phyloP scores from a whole-genome alignment of 345 rosid genomes.

The Erysimum cheiranthoides region DNA sequence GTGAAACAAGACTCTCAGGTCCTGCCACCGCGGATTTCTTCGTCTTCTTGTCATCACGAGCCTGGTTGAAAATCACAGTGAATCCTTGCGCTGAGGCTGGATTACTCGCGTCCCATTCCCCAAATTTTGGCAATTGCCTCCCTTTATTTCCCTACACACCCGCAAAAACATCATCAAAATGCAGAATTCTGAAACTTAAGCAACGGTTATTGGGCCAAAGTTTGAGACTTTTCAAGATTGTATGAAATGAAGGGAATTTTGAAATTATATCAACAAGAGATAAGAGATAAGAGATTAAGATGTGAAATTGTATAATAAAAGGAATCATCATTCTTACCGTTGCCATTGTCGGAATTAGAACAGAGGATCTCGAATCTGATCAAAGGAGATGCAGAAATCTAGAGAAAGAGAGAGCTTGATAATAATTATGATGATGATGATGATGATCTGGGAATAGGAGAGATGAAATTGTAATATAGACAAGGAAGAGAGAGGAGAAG shows the following conservation, averaged over 20 bases:
- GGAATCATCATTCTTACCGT: constrained; percentile 28
- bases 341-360: constrained; percentile 34
- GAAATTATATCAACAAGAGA: neutral
- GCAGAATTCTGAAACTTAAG: neutral
- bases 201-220: neutral
- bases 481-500: constrained; percentile 21
- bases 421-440: neutral
- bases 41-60: constrained; percentile 93
- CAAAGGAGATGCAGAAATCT: constrained; percentile 1
- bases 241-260: neutral
- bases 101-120: constrained; percentile 97
- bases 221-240: constrained; percentile 1
- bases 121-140: constrained; percentile 90
- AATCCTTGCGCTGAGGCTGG: constrained; percentile 96
- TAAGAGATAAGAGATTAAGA: neutral
- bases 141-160: constrained; percentile 65
- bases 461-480: constrained; percentile 32
- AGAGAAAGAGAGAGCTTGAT: constrained; percentile 20
- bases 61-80: constrained; percentile 92
- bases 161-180: constrained; percentile 7
- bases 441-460: constrained; percentile 22
- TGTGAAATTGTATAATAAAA: too few species aligned
- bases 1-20: constrained; percentile 41
- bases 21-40: constrained; percentile 54
- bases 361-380: constrained; percentile 26